phyloP scores from a whole-genome alignment of 2,329 filamentous ascomycete species.

The Aspergillus caelatus region DNA sequence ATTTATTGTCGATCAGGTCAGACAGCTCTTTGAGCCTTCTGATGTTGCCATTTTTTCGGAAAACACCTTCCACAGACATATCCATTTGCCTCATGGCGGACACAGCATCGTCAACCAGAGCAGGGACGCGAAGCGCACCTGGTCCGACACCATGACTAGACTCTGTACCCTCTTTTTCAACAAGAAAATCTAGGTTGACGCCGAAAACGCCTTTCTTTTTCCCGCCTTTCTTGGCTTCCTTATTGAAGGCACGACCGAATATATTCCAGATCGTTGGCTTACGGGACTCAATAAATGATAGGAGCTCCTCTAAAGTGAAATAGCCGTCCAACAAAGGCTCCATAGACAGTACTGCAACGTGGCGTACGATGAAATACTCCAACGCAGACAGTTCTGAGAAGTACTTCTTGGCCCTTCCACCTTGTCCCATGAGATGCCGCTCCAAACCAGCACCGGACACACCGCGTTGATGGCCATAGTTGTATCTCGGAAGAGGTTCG shows the following conservation, averaged over 20 bases:
- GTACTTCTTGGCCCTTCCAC: constrained; percentile 71
- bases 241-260: constrained; percentile 93
- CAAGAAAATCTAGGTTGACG: constrained; percentile 81
- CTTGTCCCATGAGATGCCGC: constrained; percentile 53
- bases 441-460: constrained; percentile 60
- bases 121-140: constrained; percentile 84
- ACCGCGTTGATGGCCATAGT: constrained; percentile 70
- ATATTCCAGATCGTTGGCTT: constrained; percentile 98
- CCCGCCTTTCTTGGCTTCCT: constrained; percentile 67
- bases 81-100: constrained; percentile 98
- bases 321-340: constrained; percentile 86
- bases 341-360: constrained; percentile 93
- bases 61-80: constrained; percentile 96
- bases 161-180: constrained; percentile 92
- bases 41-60: constrained; percentile 99
- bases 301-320: constrained; percentile 90
- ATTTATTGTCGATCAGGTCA: constrained; percentile 82
- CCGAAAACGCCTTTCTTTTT: constrained; percentile 97
- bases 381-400: constrained; percentile 94
- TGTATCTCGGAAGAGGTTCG: constrained; percentile 65
- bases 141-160: constrained; percentile 97
- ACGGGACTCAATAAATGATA: constrained; percentile 88
- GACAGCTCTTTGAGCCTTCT: constrained; percentile 86
- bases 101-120: constrained; percentile 92
- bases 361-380: constrained; percentile 96